phyloP scores from a whole-genome alignment of 2,329 filamentous ascomycete genomes.

The Fusarium verrucosum region DNA sequence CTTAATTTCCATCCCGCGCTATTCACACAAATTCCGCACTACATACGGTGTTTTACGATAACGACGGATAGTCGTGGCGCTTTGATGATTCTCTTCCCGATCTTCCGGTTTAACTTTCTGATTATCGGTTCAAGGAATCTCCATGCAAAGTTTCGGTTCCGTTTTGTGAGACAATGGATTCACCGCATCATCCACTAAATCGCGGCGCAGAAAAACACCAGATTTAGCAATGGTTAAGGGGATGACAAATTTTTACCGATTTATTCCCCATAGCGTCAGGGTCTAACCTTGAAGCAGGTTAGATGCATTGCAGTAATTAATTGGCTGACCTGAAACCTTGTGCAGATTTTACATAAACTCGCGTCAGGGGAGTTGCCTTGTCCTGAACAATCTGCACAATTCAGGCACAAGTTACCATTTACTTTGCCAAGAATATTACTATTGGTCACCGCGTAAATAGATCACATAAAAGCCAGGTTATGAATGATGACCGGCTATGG shows the following conservation, averaged over 20 bases:
- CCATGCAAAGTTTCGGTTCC: background rate
- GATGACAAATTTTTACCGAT: background rate
- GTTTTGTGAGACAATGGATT: background rate
- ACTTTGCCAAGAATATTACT: background rate
- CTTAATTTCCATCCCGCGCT: conserved; percentile 1
- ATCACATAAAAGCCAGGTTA: background rate
- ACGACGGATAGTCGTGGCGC: conserved; percentile 1
- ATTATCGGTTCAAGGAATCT: background rate
- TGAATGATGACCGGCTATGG: conserved; percentile 9
- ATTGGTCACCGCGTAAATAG: conserved; percentile 4
- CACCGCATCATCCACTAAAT: no score
- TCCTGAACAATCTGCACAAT: background rate
- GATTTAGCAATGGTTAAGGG: no score
- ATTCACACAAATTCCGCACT: background rate
- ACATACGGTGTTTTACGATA: conserved; percentile 12
- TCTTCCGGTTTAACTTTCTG: conserved; percentile 1
- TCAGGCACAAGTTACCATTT: background rate
- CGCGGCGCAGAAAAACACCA: no score
- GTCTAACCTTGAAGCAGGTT: background rate
- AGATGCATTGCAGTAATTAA: no score
- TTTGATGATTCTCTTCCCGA: conserved; percentile 7
- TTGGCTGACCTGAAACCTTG: background rate
- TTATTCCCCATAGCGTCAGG: background rate
- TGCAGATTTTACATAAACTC: background rate
- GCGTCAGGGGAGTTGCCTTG: background rate